Base-by-base conservation (phyloP, 1,284 basidiomycete species). In the Microbotryum saponariae region DNA sequence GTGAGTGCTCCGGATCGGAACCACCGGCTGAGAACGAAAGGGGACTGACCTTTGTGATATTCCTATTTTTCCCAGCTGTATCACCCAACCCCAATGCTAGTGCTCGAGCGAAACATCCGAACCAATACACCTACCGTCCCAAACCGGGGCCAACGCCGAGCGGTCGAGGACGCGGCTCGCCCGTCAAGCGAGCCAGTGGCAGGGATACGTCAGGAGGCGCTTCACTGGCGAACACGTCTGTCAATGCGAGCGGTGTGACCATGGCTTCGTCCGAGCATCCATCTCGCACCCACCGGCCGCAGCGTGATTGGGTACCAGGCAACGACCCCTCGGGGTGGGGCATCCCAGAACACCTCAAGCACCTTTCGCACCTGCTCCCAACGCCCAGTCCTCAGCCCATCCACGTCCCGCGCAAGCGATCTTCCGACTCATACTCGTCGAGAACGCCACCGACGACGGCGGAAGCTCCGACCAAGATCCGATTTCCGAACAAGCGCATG, bases 401-500 rank as follows among this genome's bases (percentile, higher is more conserved):
- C 46, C 83, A 87, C 71, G 84, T 94, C 48, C 82, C 83, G 4
- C 47, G 51, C 16, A 20, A 21, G 72, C 51, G 33, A 20, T 5
- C 23, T n/a, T 27, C 10, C 21, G 31, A 42, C 14, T 21, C 73
- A 18, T 58, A 7, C 48, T 50, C 45, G 45, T 70, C 63, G 70
- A 76, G 49, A 59, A 68, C 51, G 69, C 79, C 66, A 76, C 21
- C 74, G 6, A 81, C 81, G 64, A 75, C 76, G 50, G 80, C 85
- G 68, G 93, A 97, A 75, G 82, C 90, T 48, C 89, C 91, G 1
- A 90, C 92, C 27, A 89, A 91, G 74, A 87, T 97, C 61, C 88
- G 89, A 70, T 98, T 91, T 85, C 94, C 94, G 0, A 83, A 85
- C 66, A 94, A 96, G 76, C 82, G 94, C 56, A 91, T 87, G 82